These are phyloP conservation scores for Solanum gandarillasii DNA, from an alignment of 257 asterid genomes.

Conservation along the genomic window DNA sequence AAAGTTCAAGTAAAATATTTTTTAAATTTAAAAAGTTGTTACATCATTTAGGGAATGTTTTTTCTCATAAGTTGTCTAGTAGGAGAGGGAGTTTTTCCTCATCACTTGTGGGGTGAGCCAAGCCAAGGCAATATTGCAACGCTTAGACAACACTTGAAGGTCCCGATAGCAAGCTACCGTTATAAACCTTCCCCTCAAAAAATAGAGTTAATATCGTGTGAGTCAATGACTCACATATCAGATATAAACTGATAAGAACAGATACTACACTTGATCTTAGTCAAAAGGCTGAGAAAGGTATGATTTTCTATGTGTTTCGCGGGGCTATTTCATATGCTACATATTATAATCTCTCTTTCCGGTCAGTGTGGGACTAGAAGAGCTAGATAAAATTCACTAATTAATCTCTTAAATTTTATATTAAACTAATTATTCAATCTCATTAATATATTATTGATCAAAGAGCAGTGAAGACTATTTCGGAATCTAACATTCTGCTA, in stretches of 20 bases:
- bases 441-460: too few species aligned
- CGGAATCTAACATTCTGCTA: too few species aligned
- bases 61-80: neutral
- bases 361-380: too few species aligned
- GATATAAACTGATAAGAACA: conserved; percentile 26
- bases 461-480: too few species aligned
- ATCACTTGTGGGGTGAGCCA: neutral
- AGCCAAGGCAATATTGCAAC: neutral
- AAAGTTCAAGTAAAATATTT: neutral
- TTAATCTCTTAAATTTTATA: too few species aligned
- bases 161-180: neutral
- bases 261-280: conserved; percentile 30
- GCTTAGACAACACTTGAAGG: neutral
- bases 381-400: too few species aligned
- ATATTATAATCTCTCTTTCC: too few species aligned
- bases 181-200: neutral
- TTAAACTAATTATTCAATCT: too few species aligned
- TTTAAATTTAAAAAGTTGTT: too few species aligned
- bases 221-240: neutral
- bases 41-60: neutral
- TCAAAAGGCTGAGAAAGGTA: conserved; percentile 27
- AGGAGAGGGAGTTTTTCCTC: neutral
- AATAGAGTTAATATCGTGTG: neutral
- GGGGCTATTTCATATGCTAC: too few species aligned
- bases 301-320: neutral